These are phyloP conservation scores for Trichoderma sp. DNA, from an alignment of 2,329 filamentous ascomycete species.

Conservation along the genomic window DNA sequence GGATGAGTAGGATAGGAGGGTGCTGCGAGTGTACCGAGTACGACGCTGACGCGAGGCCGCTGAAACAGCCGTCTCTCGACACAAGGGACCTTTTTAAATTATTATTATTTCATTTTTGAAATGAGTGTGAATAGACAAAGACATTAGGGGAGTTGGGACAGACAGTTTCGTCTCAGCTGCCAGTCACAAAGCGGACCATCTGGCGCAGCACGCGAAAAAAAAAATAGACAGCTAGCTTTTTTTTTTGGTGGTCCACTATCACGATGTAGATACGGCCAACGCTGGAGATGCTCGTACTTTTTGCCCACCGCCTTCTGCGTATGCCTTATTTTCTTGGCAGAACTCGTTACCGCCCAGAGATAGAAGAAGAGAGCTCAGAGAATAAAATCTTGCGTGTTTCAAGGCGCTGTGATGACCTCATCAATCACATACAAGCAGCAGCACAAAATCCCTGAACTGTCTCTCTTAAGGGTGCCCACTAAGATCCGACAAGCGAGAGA, in stretches of 20 bases:
- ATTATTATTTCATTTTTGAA: not conserved
- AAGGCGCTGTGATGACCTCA: not conserved
- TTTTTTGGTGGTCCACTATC: not conserved
- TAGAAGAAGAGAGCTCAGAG: not conserved
- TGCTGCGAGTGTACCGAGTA: not conserved
- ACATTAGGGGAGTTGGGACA: not conserved
- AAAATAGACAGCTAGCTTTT: not conserved
- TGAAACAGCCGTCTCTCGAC: not conserved
- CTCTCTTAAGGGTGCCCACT: not conserved
- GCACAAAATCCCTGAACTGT: not conserved
- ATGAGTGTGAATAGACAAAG: not conserved
- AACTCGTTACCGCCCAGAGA: not conserved
- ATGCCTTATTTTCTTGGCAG: not conserved
- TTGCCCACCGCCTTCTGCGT: not conserved
- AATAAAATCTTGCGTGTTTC: not conserved
- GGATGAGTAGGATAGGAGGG: not conserved
- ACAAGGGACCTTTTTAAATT: not conserved
- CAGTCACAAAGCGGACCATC: not conserved
- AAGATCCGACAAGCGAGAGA: slow-evolving; percentile 12
- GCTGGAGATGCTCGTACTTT: not conserved
- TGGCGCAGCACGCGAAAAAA: not conserved
- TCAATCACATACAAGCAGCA: not conserved
- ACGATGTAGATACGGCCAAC: not conserved
- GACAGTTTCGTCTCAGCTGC: not conserved
- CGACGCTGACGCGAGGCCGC: slow-evolving; percentile 4